phyloP scores from a whole-genome alignment of 768 basidiomycete species.

The Gloeopeniophorella convolvens region DNA sequence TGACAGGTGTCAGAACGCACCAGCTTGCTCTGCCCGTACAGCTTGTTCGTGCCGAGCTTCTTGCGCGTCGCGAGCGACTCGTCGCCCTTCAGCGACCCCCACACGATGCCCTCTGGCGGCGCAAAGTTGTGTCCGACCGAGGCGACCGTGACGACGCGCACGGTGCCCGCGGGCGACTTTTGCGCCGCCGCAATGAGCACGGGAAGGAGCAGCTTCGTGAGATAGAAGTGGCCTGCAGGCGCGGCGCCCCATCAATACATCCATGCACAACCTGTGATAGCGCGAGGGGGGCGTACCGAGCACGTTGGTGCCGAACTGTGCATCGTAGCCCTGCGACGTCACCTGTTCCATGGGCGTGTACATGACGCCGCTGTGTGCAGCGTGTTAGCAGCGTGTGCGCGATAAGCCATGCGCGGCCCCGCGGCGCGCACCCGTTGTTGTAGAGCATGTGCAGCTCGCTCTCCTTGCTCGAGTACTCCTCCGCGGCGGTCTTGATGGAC shows the following conservation, averaged over 20 bases:
- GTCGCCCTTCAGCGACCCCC: constrained; percentile 9
- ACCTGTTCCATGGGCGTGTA: constrained; percentile 26
- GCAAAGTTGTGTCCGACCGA: constrained; percentile 24
- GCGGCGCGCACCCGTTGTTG: constrained; percentile 28
- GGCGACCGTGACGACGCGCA: constrained; percentile 27
- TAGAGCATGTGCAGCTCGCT: constrained; percentile 28
- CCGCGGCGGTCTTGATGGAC: constrained; percentile 30
- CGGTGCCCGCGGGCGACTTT: constrained; percentile 23
- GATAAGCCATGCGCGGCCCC: not conserved
- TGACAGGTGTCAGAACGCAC: too few species aligned
- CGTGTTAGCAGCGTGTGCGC: not conserved
- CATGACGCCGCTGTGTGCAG: constrained; percentile 28
- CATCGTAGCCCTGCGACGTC: constrained; percentile 30
- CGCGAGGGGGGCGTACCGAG: constrained; percentile 19
- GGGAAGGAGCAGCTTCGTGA: constrained; percentile 31
- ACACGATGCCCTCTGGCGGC: constrained; percentile 23
- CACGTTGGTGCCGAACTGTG: constrained; percentile 32
- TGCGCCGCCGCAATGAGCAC: constrained; percentile 27
- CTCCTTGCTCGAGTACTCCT: constrained; percentile 29
- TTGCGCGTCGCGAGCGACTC: constrained; percentile 3
- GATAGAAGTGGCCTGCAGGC: constrained; percentile 29
- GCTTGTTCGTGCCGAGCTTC: constrained; percentile 6
- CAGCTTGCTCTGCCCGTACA: constrained; percentile 20
- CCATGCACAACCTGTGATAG: not conserved
- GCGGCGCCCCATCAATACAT: not conserved